Evolutionary conservation across 306 rosid species (phyloP).

Genomic region (Dryas drummondii): DNA sequence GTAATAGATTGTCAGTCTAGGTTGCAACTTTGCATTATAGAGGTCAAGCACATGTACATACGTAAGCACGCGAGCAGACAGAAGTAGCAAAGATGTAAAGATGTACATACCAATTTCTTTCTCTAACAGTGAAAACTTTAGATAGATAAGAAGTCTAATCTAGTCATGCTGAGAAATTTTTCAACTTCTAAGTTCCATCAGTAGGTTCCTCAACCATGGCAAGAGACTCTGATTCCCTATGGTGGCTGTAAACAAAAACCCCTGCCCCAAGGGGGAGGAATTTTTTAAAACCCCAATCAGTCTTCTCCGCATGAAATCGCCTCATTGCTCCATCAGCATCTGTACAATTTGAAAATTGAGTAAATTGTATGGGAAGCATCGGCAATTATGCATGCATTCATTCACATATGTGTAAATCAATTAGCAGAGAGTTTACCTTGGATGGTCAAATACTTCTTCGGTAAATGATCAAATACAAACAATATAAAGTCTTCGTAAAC

Average conservation of each 20-base stretch:
- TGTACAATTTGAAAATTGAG: not conserved
- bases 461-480: not conserved
- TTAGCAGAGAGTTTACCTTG: no score
- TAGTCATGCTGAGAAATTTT: no score
- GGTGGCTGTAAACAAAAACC: not conserved
- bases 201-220: not conserved
- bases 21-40: no score
- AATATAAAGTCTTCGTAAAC: not conserved
- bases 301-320: not conserved
- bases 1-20: no score
- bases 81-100: no score
- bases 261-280: constrained; percentile 10
- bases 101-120: not conserved
- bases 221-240: not conserved
- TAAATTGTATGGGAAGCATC: no score
- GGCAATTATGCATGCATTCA: no score
- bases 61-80: no score
- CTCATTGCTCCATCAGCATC: not conserved
- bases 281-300: constrained; percentile 19
- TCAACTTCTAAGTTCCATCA: not conserved
- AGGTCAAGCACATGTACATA: not conserved
- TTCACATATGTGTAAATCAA: no score
- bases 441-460: no score
- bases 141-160: no score
- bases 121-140: not conserved